These are phyloP conservation scores for Cyberlindnera bimundalis DNA, from an alignment of 805 yeast genomes.

Conservation along the genomic window DNA sequence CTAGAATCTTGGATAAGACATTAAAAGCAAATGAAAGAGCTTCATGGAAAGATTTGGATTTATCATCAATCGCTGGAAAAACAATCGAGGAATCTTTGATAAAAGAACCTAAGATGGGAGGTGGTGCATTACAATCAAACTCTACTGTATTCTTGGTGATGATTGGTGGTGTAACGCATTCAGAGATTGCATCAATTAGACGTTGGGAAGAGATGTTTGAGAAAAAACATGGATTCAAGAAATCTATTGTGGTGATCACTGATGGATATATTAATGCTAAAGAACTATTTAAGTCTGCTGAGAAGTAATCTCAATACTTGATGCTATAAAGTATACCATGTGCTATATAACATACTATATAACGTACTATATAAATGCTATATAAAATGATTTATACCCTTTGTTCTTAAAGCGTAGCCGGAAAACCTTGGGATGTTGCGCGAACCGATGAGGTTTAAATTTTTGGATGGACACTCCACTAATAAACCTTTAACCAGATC, in stretches of 20 bases:
- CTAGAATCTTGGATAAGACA: slow-evolving; percentile 67
- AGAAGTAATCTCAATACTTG: not conserved
- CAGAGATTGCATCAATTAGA: slow-evolving; percentile 74
- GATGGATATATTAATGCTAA: slow-evolving; percentile 46
- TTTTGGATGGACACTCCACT: too few species aligned
- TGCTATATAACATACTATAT: too few species aligned
- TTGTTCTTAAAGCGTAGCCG: too few species aligned
- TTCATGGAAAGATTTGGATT: slow-evolving; percentile 38
- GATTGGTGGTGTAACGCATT: slow-evolving; percentile 83
- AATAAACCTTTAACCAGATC: too few species aligned
- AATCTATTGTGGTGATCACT: slow-evolving; percentile 42
- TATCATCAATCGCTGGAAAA: slow-evolving; percentile 35
- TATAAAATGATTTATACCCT: too few species aligned
- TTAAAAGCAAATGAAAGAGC: slow-evolving; percentile 37
- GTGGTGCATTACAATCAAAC: slow-evolving; percentile 21
- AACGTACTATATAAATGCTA: not conserved
- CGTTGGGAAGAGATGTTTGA: slow-evolving; percentile 47
- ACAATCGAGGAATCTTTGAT: slow-evolving; percentile 26
- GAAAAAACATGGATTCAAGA: slow-evolving; percentile 30
- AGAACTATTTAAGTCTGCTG: slow-evolving; percentile 30
- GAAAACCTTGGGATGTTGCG: not conserved
- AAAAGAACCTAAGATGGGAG: slow-evolving; percentile 18
- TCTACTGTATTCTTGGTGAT: slow-evolving; percentile 45
- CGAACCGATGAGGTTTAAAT: slow-evolving; percentile 8
- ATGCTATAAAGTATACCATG: too few species aligned